phyloP scores from a whole-genome alignment of 2,329 filamentous ascomycete species.

The Pyricularia sp. region DNA sequence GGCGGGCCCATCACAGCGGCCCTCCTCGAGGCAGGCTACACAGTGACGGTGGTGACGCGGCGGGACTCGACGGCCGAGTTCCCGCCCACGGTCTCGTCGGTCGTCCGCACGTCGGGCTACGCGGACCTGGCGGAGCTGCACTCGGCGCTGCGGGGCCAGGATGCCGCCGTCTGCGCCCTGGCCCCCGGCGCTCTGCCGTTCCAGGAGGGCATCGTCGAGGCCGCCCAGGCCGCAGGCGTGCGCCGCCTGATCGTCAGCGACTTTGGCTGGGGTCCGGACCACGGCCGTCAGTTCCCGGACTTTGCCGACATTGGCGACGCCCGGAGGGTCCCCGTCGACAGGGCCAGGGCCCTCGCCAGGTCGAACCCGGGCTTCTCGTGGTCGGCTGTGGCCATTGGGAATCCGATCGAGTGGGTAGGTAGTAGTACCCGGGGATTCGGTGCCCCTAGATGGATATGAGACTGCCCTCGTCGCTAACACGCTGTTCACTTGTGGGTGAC shows the following conservation, averaged over 20 bases:
- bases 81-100: slow-evolving; percentile 26
- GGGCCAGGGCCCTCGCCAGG: slow-evolving; percentile 36
- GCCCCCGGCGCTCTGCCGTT: slow-evolving; percentile 28
- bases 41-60: slow-evolving; percentile 40
- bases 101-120: slow-evolving; percentile 2
- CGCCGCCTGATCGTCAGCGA: slow-evolving; percentile 48
- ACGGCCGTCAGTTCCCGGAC: slow-evolving; percentile 9
- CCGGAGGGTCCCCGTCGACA: slow-evolving; percentile 28
- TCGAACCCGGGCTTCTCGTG: slow-evolving; percentile 39
- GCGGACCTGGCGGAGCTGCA: slow-evolving; percentile 19
- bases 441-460: background rate
- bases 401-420: slow-evolving; percentile 50
- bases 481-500: background rate
- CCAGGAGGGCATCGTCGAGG: slow-evolving; percentile 43
- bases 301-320: slow-evolving; percentile 16
- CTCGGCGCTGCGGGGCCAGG: slow-evolving; percentile 38
- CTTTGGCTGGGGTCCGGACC: slow-evolving; percentile 29
- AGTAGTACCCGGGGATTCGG: background rate
- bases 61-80: slow-evolving; percentile 27
- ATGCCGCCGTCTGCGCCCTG: slow-evolving; percentile 43
- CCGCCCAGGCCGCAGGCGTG: slow-evolving; percentile 44
- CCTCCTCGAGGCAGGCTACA: slow-evolving; percentile 26
- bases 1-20: slow-evolving; percentile 17
- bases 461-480: background rate
- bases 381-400: slow-evolving; percentile 45